Evolutionary conservation across 2,329 filamentous ascomycete species (phyloP), one percentile per base, ranked within the genome.

Genomic region (Trichoderma koningiopsis): DNA sequence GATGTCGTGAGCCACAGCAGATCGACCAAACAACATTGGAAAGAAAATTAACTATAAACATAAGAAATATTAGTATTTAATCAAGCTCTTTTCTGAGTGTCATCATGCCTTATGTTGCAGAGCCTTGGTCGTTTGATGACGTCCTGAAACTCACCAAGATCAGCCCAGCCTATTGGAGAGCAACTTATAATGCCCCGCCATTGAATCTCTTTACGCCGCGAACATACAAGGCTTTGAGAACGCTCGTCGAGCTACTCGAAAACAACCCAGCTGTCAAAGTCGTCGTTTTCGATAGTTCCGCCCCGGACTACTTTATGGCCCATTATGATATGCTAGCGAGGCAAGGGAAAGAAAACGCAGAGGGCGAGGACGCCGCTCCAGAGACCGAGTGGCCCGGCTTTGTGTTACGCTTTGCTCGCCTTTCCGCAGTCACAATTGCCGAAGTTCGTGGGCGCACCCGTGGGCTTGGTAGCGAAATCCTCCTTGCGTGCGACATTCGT

Each of bases 161-260:
- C 24, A 65, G 62, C 35, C 16, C 62, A 4, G 62, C 62, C 35
- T 57, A 65, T 11, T 65, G 62, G 62, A 55, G 62, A 43, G 62
- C 62, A 22, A 65, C 62, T 4, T 65, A 55, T 24, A 64, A 55
- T 40, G 61, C 61, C 31, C 49, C 61, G 16, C 61, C 49, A 27
- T 16, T 64, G 33, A 64, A 64, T 49, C 47, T 64, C 33, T 64
- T 64, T 16, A 64, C 61, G 10, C 61, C 47, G 11, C 61, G 33
- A 10, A 64, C 61, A 1, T 64, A 64, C 14, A 33, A 33, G 7
- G 61, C 61, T 1, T 40, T 64, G 31, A 47, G 61, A 3, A 29
- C 33, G 10, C 47, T 64, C 1, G 49, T 64, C 13, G 61, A 64
- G 19, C 7, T 27, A 2, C 61, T 64, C 11, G 47, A 64, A 64